Percentiles rank a stretch among this genome's conserved stretches.
Evolutionary conservation across 768 basidiomycete genomes (phyloP).

Genomic region (Boletus rubroflammeus): DNA sequence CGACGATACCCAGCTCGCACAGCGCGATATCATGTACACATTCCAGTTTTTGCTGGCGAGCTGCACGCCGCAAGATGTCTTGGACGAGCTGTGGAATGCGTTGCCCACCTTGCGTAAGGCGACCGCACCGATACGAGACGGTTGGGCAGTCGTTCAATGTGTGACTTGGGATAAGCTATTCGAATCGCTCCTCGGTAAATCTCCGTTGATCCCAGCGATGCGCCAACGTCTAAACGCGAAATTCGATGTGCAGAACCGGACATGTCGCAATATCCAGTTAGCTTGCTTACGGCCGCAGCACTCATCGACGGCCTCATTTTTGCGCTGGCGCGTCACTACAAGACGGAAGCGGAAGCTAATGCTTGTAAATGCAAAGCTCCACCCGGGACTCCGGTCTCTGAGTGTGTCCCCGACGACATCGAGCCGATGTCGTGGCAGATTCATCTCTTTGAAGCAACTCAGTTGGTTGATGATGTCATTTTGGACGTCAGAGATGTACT

Average conservation of each 20-base stretch:
- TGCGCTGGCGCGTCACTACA: constrained; percentile 37
- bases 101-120: constrained; percentile 48
- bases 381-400: not conserved
- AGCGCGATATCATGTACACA: constrained; percentile 50
- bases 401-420: not conserved
- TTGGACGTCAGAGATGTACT: constrained; percentile 27
- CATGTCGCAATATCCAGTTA: constrained; percentile 48
- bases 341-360: constrained; percentile 23
- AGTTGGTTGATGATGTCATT: constrained; percentile 13
- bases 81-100: constrained; percentile 58
- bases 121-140: constrained; percentile 31
- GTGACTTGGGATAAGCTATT: constrained; percentile 52
- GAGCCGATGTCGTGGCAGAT: constrained; percentile 12
- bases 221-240: not conserved
- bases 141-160: constrained; percentile 45
- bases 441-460: constrained; percentile 7
- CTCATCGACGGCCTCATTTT: constrained; percentile 44
- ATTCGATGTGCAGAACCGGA: constrained; percentile 42
- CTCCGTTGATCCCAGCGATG: not conserved
- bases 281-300: constrained; percentile 51
- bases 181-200: constrained; percentile 37
- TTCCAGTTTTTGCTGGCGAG: constrained; percentile 49
- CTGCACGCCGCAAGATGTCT: constrained; percentile 46
- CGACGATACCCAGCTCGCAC: constrained; percentile 40
- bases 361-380: constrained; percentile 5